Evolutionary conservation across 768 basidiomycete species (phyloP), one percentile per base, ranked within the genome.

Genomic region (Naganishia antarctica): DNA sequence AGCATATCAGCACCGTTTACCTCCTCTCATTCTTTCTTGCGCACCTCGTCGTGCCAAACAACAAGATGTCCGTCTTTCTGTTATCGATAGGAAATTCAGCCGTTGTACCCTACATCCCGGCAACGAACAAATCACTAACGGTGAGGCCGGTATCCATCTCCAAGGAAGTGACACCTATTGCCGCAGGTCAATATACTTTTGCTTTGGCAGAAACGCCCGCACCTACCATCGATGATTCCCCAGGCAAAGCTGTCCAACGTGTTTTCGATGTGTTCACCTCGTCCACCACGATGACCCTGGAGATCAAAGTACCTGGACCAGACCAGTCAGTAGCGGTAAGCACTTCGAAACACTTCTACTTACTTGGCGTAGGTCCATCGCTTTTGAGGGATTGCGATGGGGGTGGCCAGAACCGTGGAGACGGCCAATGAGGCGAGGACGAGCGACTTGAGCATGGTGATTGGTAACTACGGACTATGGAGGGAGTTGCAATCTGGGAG

Each of bases 141-240:
- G 88, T 88, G 63, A 89, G 81, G 1, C 86, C 87, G 72, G 88
- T 87, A 73, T 90, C 89, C 66, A 90, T 75, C 76, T 90, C 88
- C 13, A 91, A 80, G 0, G 87, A 88, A 1, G 86, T 86, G 26
- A 85, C 85, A 11, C 59, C 53, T 57, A 13, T 26, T 5, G 11
- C 1, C 37, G 32, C 16, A 29, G 25, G 15, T 57, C 13, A 57
- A 29, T 25, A 26, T 2, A 1, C 7, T 13, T 9, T 11, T 16
- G 5, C 18, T 2, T 37, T 25, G 2, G 5, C 3, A 25, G 9
- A 1, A 34, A 40, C 2, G 6, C 2, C 4, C 37, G 21, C 26
- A 87, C 53, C 26, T 26, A 57, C 53, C 89, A 68, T 87, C 83
- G 51, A 90, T 82, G 63, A 90, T 80, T 23, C 83, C 88, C 85